Base-by-base conservation (phyloP, 176 grass and related monocot genomes). In the Microstegium vimineum region DNA sequence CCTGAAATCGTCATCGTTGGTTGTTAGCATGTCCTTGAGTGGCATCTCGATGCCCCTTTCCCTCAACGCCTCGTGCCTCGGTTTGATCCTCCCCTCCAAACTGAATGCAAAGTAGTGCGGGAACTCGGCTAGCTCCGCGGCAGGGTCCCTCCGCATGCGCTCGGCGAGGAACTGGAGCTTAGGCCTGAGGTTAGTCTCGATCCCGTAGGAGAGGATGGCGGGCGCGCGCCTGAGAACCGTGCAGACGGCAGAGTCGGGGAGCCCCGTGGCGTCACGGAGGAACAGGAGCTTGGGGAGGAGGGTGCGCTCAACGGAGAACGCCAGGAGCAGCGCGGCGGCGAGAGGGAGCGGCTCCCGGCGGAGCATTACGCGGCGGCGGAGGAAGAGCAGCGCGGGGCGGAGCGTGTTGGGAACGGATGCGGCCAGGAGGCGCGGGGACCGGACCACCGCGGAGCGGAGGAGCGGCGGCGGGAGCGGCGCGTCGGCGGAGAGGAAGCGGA, bases 21-120 rank as follows among this genome's bases (percentile, higher is more conserved):
- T 87, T 22, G 62, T 90, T 38, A 97, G 84, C 95, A 97, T 97
- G n/a, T 81, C 75, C 27, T 75, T 52, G n/a, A 97, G 45, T 1
- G 86, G 41, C 74, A 97, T 83, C 14, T 81, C 22, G 20, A 90
- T 6, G 5, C 86, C 62, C 34, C 51, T 86, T 41, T 91, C 70
- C 35, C 26, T 84, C 34, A 93, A 66, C 9, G 49, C 54, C n/a
- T 38, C 45, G 34, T 98, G 7, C 66, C 92, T 84, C 4, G 86
- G 82, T 34, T 75, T 91, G 22, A 94, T 98, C 84, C 83, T 92
- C 59, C 87, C 85, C 41, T 97, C 88, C 73, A 97, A 66, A 66
- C 88, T 97, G 81, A 94, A 97, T 0, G 88, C 90, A n/a, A 97
- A 94, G 81, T 89, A 97, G 77, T 97, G 92, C 6, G 94, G 92